Evolutionary conservation across 306 rosid genomes (phyloP).

Genomic region (Begonia loranthoides): DNA sequence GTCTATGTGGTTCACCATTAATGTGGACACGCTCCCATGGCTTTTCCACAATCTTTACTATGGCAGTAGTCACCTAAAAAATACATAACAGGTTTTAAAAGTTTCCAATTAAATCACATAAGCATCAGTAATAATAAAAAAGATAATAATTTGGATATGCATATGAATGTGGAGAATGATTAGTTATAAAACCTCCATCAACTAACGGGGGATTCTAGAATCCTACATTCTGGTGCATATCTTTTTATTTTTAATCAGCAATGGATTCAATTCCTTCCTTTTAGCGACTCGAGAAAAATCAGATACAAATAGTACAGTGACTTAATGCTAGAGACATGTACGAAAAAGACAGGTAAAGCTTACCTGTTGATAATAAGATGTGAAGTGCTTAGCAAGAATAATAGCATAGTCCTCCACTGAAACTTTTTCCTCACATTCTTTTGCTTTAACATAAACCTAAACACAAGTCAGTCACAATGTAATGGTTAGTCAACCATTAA

Average conservation of each 20-base stretch:
- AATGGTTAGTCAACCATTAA: no score
- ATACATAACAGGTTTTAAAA: constrained; percentile 1
- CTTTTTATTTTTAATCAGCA: no score
- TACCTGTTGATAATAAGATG: constrained; percentile 66
- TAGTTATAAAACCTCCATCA: no score
- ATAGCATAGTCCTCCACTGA: constrained; percentile 82
- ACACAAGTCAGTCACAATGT: no score
- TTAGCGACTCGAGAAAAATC: no score
- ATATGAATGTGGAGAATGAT: no score
- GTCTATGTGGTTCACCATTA: constrained; percentile 73
- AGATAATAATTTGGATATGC: no score
- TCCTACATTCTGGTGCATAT: no score
- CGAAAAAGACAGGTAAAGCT: constrained; percentile 3
- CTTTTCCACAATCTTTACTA: constrained; percentile 74
- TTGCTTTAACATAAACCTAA: constrained; percentile 65
- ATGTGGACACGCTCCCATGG: constrained; percentile 82
- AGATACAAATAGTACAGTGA: no score
- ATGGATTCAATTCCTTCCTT: no score
- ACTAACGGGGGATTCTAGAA: background rate
- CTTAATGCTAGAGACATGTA: no score
- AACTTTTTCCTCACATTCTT: constrained; percentile 52
- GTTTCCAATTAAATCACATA: background rate
- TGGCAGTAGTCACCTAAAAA: constrained; percentile 65
- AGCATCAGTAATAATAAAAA: no score
- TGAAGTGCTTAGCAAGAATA: constrained; percentile 72